Evolutionary conservation across 768 basidiomycete genomes (phyloP).

Genomic region (Sarcodon aspratus): DNA sequence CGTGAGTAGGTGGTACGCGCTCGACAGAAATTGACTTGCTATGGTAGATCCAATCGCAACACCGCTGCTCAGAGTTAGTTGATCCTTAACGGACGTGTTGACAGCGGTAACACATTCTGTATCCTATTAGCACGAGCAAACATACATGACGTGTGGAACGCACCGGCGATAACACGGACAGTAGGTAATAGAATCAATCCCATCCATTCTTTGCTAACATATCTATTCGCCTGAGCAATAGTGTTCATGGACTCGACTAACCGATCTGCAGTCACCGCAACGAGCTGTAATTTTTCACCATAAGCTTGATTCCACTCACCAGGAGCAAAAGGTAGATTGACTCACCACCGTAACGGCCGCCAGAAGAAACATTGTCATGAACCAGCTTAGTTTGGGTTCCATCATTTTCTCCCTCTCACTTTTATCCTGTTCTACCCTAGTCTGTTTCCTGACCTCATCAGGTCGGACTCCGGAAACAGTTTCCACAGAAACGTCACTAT

Average conservation of each 20-base stretch:
- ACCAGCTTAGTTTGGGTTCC: constrained; percentile 47
- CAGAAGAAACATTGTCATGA: constrained; percentile 44
- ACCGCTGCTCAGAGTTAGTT: constrained; percentile 72
- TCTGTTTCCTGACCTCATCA: not conserved
- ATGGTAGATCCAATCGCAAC: constrained; percentile 77
- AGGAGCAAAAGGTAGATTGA: not conserved
- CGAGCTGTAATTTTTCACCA: constrained; percentile 22
- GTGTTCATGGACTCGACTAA: constrained; percentile 81
- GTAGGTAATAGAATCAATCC: constrained; percentile 82
- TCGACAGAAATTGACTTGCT: constrained; percentile 25
- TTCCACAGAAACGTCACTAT: not conserved
- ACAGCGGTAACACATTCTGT: constrained; percentile 83
- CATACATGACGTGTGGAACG: constrained; percentile 3
- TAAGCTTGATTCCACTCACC: not conserved
- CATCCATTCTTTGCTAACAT: constrained; percentile 80
- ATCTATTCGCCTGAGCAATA: constrained; percentile 32
- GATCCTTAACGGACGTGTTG: constrained; percentile 78
- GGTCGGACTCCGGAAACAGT: not conserved
- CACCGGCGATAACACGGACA: constrained; percentile 71
- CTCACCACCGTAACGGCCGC: constrained; percentile 52
- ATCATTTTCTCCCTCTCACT: constrained; percentile 9
- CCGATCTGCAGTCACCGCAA: constrained; percentile 54
- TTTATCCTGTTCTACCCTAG: not conserved
- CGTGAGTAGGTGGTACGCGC: not conserved
- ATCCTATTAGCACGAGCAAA: not conserved